Evolutionary conservation across 257 asterid genomes (phyloP).

Genomic region (Capsicum pubescens): DNA sequence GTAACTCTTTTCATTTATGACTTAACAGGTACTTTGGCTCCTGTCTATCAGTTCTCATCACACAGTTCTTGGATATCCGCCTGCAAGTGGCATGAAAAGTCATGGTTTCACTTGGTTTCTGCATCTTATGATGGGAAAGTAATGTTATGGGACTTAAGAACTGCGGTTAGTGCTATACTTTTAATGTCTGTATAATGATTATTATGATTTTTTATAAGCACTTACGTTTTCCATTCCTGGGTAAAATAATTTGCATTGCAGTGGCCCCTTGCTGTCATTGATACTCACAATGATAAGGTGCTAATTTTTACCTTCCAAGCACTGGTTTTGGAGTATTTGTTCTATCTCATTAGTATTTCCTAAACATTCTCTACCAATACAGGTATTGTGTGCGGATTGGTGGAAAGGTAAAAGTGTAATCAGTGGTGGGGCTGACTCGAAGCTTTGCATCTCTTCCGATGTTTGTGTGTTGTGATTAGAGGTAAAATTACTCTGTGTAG

Average conservation of each 20-base stretch:
- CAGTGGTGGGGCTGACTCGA: conserved; percentile 91
- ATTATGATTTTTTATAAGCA: background rate
- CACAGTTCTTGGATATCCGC: conserved; percentile 94
- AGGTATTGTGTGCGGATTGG: conserved; percentile 97
- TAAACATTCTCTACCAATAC: conserved; percentile 22
- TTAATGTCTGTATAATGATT: conserved; percentile 24
- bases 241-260: conserved; percentile 47
- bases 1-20: conserved; percentile 11
- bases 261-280: conserved; percentile 88
- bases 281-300: conserved; percentile 90
- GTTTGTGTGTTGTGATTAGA: conserved; percentile 58
- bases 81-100: conserved; percentile 90
- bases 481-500: background rate
- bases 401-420: conserved; percentile 78
- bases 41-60: conserved; percentile 79
- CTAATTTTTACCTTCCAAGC: conserved; percentile 29
- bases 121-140: conserved; percentile 97
- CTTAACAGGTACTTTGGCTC: conserved; percentile 71
- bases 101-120: conserved; percentile 90
- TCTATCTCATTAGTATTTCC: background rate
- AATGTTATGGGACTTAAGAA: conserved; percentile 95
- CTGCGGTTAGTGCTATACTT: conserved; percentile 65
- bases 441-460: conserved; percentile 81
- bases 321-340: background rate
- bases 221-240: conserved; percentile 33